These are phyloP conservation scores for Cicer bijugum DNA, from an alignment of 306 rosid genomes.

Conservation along the genomic window DNA sequence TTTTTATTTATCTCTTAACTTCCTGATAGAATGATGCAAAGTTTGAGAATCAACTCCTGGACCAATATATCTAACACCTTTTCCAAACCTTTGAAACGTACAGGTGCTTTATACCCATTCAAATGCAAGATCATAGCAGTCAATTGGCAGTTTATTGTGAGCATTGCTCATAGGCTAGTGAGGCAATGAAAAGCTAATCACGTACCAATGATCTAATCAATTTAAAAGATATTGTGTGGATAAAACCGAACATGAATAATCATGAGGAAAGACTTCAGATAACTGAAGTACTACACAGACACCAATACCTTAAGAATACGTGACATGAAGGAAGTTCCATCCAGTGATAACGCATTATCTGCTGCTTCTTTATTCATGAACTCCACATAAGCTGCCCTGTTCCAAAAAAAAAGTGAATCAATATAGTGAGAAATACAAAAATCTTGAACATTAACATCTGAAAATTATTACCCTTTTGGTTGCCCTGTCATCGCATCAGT, in stretches of 20 bases:
- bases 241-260: neutral
- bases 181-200: slow-evolving; percentile 14
- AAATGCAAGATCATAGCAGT: neutral
- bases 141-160: slow-evolving; percentile 6
- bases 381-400: slow-evolving; percentile 94
- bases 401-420: slow-evolving; percentile 42
- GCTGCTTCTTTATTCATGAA: slow-evolving; percentile 90
- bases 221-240: neutral
- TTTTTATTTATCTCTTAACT: neutral
- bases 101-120: neutral
- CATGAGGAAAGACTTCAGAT: neutral
- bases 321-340: slow-evolving; percentile 93
- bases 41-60: slow-evolving; percentile 1
- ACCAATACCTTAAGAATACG: slow-evolving; percentile 84
- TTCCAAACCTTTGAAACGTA: neutral
- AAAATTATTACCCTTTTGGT: slow-evolving; percentile 77
- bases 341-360: slow-evolving; percentile 83
- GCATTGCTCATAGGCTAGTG: slow-evolving; percentile 11
- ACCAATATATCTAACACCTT: slow-evolving; percentile 2
- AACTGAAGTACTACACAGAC: slow-evolving; percentile 8
- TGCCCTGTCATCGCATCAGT: slow-evolving; percentile 82
- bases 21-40: neutral
- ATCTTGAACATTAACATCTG: slow-evolving; percentile 24
- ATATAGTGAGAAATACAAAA: slow-evolving; percentile 20
- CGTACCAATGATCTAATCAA: slow-evolving; percentile 12